A percentile compares a stretch with the other conserved stretches of the same genome.
phyloP scores from a whole-genome alignment of 257 asterid species.

The Solanum stenotomum region DNA sequence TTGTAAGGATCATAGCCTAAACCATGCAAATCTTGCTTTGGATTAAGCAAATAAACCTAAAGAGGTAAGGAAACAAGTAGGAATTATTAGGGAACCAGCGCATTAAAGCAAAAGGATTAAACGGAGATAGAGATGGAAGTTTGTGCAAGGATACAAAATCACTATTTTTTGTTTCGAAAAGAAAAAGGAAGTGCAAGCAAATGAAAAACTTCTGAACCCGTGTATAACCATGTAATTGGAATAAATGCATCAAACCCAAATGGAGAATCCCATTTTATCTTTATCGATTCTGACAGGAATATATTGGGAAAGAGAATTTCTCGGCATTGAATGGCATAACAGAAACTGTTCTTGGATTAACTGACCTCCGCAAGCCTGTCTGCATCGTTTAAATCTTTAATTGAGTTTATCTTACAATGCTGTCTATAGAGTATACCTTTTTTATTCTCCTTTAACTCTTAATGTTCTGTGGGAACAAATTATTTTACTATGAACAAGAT shows the following conservation, averaged over 20 bases:
- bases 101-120: background rate
- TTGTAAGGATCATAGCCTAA: conserved; percentile 94
- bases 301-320: background rate
- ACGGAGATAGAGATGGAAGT: background rate
- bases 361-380: background rate
- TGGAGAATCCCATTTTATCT: background rate
- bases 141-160: background rate
- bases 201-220: background rate
- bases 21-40: conserved; percentile 87
- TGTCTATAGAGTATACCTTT: background rate
- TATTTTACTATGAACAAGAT: background rate
- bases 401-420: background rate
- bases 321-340: background rate
- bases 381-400: background rate
- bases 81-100: background rate
- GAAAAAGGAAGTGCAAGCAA: background rate
- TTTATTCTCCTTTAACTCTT: background rate
- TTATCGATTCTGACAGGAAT: background rate
- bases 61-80: background rate
- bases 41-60: conserved; percentile 68
- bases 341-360: background rate
- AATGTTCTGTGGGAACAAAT: background rate
- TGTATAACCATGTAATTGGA: background rate
- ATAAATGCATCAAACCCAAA: background rate
- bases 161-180: background rate